Evolutionary conservation across 331 rosid species (phyloP), one percentile per base, ranked within the genome.

Genomic region (Spiraea crenata): DNA sequence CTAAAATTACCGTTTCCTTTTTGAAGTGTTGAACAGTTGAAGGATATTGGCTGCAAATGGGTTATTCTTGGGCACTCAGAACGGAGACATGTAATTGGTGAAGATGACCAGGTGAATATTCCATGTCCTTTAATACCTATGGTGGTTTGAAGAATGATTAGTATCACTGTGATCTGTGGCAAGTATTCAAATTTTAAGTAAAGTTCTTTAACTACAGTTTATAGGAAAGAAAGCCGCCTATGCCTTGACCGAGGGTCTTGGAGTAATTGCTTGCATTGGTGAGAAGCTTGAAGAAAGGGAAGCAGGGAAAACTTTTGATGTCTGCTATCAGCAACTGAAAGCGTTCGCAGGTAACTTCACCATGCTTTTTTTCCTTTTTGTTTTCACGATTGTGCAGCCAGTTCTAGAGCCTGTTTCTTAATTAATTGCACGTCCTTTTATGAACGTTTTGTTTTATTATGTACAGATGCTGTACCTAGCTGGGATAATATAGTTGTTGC

Each of bases 61-160:
- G 95, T 93, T 76, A 85, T 95, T 81, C 99, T 95, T 57, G 99
- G 99, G 70, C 99, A 95, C 79, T 95, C 99, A 40, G 99, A 95
- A 75, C 85, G 99, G 58, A 89, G 99, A 70, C 99, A 95, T 77
- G 20, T 95, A 45, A 86, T 95, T 69, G 99, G 99, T 80, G 99
- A 95, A 87, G 87, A 88, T 45, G 87, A 95, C 68, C 90, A 91
- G 97, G 99, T 95, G 80, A 82, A 63, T 77, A 69, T 49, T 76
- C 55, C 13, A 15, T 2, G 40, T 19, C 7, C 14, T 13, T 7
- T 34, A 63, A 38, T 72, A 67, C 73, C 39, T 6, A 57, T 38
- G 16, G 63, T 56, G 56, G 59, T 77, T 63, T 71, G 74, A 63
- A 75, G 34, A 60, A 25, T 15, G 16, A 54, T 69, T 42, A 51